Evolutionary conservation across 192 early-diverging fungal species (phyloP), one percentile per base, ranked within the genome.

Genomic region (Neocallimastix lanati): DNA sequence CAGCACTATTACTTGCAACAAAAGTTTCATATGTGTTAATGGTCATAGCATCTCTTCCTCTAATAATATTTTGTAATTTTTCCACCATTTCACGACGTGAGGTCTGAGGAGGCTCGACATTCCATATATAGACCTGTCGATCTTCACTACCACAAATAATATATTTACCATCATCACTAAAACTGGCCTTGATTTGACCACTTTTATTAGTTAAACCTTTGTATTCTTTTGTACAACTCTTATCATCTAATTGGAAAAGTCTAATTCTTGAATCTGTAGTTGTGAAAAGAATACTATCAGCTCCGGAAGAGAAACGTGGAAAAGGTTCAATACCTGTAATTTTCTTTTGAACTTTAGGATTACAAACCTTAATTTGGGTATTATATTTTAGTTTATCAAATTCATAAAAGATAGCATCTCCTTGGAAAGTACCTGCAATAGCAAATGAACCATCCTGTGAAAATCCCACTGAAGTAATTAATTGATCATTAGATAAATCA

Each of bases 121-220:
- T 83, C 88, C 93, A 96, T 35, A 97, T 83, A 81, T 93, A 94
- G 6, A 95, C 86, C 78, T 88, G 84, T 29, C 87, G 83, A 83
- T 95, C 92, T 80, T 97, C 96, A 18, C 92, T 93, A 9, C 93
- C 93, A 78, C 90, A 92, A 35, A 97, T 88, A 30, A 96, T 93
- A 80, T 91, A 95, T 79, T 86, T 82, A 28, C 92, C 93, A 83
- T 95, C 92, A 77, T 90, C 87, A 37, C 92, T 93, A 76, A 92
- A 92, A 0, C 91, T 88, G 28, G 96, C 94, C 77, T 86, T 87
- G n/a, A 93, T 90, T 84, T 92, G 90, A 80, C 90, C 89, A 29
- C 85, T 87, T 18, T 85, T 84, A 76, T 93, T 92, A 33, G 92
- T 92, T 15, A 90, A 84, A 29, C 96, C 96, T 82, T 91, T 92